Base-by-base conservation (phyloP, 2,329 filamentous ascomycete genomes). In the Gaeumannomyces tritici region DNA sequence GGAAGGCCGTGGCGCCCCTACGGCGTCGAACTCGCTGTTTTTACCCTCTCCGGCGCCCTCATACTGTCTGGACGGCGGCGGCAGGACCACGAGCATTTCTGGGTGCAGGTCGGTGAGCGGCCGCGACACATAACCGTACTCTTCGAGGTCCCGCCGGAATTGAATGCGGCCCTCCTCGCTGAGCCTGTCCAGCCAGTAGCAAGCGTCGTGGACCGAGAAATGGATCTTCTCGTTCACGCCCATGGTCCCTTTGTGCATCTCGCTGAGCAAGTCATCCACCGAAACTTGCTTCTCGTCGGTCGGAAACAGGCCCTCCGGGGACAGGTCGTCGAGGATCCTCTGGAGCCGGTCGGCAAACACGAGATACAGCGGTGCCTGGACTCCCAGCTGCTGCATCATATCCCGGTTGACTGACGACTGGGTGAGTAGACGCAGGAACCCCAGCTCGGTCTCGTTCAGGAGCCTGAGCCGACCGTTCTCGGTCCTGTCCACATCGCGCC, bases 331-430 rank as follows among this genome's bases (percentile, higher is more conserved):
- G 57, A 76, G 66, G 21, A 75, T 60, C 59, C 66, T 67, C 65
- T 71, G 66, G 58, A 77, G 64, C 18, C 73, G 68, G 15, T 64
- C 65, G 3, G 69, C 69, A 64, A 77, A 77, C 26, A 70, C 67
- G 18, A 67, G 66, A 62, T 72, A 75, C 29, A 74, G 64, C 24
- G 66, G 62, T 21, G 68, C 68, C 57, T 69, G 68, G 12, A 68
- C 65, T 29, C 64, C 64, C n/a, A 67, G 64, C 54, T 27, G 35
- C n/a, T 47, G 51, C 64, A 60, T 26, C 65, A 71, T 69, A n/a
- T 51, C 60, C 27, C 63, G 61, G 55, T 69, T 72, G 61, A 69
- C 68, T 35, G 69, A 69, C 29, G 67, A 66, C 24, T 66, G 68
- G 26, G 70, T 68, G 26, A 76, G 62, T 8, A 72, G 72, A 60